These are phyloP conservation scores for Stenogyne calaminthoides DNA, from an alignment of 305 asterid genomes.

Conservation along the genomic window DNA sequence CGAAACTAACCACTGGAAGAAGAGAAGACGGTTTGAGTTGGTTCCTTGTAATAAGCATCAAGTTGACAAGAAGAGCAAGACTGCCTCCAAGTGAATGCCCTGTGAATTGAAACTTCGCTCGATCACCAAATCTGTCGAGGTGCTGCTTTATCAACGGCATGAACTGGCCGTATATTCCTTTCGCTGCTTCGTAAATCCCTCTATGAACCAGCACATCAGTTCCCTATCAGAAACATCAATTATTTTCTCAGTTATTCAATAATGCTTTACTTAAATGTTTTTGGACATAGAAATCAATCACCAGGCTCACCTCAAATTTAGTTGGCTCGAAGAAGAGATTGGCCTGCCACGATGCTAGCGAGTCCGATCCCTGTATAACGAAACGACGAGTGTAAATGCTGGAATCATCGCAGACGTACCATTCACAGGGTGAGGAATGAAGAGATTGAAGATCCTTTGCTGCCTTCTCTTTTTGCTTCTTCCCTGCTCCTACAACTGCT, in stretches of 20 bases:
- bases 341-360: conserved; percentile 94
- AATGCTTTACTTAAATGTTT: background rate
- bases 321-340: conserved; percentile 90
- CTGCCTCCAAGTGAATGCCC: conserved; percentile 96
- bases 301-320: conserved; percentile 63
- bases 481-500: conserved; percentile 86
- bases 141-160: conserved; percentile 75
- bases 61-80: conserved; percentile 77
- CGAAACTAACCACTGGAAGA: conserved; percentile 88
- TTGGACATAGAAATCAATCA: background rate
- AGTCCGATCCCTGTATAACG: conserved; percentile 88
- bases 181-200: conserved; percentile 93
- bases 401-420: conserved; percentile 86
- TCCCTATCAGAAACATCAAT: conserved; percentile 42
- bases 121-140: conserved; percentile 51
- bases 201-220: conserved; percentile 77
- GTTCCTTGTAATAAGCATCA: conserved; percentile 69
- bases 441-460: conserved; percentile 86
- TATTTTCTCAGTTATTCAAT: conserved; percentile 5
- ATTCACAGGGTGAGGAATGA: conserved; percentile 80
- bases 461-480: conserved; percentile 70
- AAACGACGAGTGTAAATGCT: conserved; percentile 69
- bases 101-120: conserved; percentile 78
- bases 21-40: conserved; percentile 53
- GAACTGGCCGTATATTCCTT: conserved; percentile 82